phyloP scores from a whole-genome alignment of 2,329 filamentous ascomycete species.

The Dothidotthia symphoricarpi region DNA sequence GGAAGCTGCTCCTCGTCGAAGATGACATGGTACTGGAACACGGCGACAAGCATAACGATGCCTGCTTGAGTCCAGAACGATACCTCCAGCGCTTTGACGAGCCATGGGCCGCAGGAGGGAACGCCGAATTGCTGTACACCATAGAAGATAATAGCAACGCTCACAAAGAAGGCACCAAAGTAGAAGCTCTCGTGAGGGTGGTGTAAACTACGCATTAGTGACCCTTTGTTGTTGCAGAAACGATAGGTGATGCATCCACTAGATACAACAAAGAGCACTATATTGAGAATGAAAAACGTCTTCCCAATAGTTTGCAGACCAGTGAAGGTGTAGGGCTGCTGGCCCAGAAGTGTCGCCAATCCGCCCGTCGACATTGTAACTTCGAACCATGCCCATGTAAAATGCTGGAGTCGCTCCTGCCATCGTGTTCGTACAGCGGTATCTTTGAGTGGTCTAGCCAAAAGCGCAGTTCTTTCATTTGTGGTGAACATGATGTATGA shows the following conservation, averaged over 20 bases:
- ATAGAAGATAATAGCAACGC: slow-evolving; percentile 49
- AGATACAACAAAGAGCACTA: slow-evolving; percentile 61
- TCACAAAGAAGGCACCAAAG: slow-evolving; percentile 67
- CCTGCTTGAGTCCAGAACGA: slow-evolving; percentile 69
- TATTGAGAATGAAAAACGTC: slow-evolving; percentile 65
- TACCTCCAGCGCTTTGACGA: slow-evolving; percentile 59
- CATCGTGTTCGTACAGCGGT: slow-evolving; percentile 13
- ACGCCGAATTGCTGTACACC: slow-evolving; percentile 60
- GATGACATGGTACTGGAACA: slow-evolving; percentile 98
- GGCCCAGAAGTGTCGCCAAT: slow-evolving; percentile 60
- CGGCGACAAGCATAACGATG: slow-evolving; percentile 50
- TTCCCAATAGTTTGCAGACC: slow-evolving; percentile 63
- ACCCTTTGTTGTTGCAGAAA: slow-evolving; percentile 53
- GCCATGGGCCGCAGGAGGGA: slow-evolving; percentile 54
- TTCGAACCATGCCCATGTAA: slow-evolving; percentile 65
- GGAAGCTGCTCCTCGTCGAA: slow-evolving; percentile 71
- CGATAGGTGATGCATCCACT: slow-evolving; percentile 59
- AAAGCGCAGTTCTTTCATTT: too few relatives aligned
- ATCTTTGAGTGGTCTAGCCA: slow-evolving; percentile 1
- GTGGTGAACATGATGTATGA: too few relatives aligned
- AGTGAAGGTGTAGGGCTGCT: slow-evolving; percentile 58
- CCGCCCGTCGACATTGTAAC: slow-evolving; percentile 73
- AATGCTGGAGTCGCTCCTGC: slow-evolving; percentile 23
- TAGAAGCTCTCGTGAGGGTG: slow-evolving; percentile 70
- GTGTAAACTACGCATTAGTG: slow-evolving; percentile 55